A percentile compares a stretch with the other conserved stretches of the same genome.
These are phyloP conservation scores for Brassica juncea DNA, from an alignment of 345 rosid species.

Conservation along the genomic window DNA sequence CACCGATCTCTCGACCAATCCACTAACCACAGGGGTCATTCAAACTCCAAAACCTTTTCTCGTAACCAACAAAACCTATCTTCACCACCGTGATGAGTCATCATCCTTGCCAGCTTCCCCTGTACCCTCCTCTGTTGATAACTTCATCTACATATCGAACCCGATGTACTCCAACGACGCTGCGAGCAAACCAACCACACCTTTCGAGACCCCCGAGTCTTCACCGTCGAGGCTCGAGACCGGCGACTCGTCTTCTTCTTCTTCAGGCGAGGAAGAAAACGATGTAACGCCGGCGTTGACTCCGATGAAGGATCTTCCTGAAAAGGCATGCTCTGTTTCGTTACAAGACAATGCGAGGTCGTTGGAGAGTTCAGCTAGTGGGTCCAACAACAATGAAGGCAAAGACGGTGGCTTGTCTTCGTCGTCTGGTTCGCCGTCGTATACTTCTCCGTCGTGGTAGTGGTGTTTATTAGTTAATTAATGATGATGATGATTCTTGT, in stretches of 20 bases:
- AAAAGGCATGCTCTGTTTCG: conserved; percentile 75
- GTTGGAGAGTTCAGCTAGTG: conserved; percentile 56
- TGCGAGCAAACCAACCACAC: conserved; percentile 48
- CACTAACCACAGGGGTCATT: conserved; percentile 64
- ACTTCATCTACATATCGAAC: conserved; percentile 76
- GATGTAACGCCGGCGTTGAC: conserved; percentile 68
- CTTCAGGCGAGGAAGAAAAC: conserved; percentile 41
- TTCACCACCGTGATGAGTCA: background rate
- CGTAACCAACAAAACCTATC: conserved; percentile 47
- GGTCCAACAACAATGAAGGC: conserved; percentile 43
- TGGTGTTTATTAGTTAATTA: background rate
- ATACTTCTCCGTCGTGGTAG: conserved; percentile 92
- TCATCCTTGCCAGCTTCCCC: conserved; percentile 24
- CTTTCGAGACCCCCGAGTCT: conserved; percentile 79
- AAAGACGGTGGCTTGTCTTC: conserved; percentile 60
- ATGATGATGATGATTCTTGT: background rate
- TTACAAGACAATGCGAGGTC: conserved; percentile 52
- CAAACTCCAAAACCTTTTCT: conserved; percentile 61
- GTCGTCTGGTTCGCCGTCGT: conserved; percentile 62
- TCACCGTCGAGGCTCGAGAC: conserved; percentile 72
- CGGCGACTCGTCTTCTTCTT: conserved; percentile 47
- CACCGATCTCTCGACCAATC: conserved; percentile 37
- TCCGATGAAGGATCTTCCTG: conserved; percentile 86
- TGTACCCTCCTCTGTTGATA: conserved; percentile 31
- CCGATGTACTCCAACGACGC: conserved; percentile 70